Conservation (phyloP, 2,329 filamentous ascomycete genomes). For the Orbilia blumenaviensis region DNA sequence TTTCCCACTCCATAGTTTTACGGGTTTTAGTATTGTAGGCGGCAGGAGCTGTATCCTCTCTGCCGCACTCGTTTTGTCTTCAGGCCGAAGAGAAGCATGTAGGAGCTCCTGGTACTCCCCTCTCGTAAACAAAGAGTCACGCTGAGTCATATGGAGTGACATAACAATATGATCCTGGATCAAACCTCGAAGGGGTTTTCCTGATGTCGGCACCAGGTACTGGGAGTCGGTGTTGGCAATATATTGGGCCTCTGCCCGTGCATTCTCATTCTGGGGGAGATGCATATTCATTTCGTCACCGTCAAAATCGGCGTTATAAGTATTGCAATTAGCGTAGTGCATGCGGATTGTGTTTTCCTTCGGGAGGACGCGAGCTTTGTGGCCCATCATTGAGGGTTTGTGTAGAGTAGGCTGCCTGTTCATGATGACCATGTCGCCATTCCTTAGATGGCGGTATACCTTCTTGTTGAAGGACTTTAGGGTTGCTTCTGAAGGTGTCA, state of each 20-base stretch:
- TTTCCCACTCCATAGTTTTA: slow-evolving; percentile 90
- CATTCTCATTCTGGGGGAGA: slow-evolving; percentile 96
- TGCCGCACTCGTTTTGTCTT: slow-evolving; percentile 61
- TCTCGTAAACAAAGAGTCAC: slow-evolving; percentile 87
- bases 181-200: slow-evolving; percentile 90
- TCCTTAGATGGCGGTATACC: slow-evolving; percentile 93
- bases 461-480: slow-evolving; percentile 89
- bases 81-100: slow-evolving; percentile 87
- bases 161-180: slow-evolving; percentile 99
- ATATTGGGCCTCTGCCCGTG: slow-evolving; percentile 87
- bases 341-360: slow-evolving; percentile 98
- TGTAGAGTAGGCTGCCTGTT: slow-evolving; percentile 97
- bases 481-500: slow-evolving; percentile 74
- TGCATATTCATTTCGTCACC: slow-evolving; percentile 99
- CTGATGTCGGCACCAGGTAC: slow-evolving; percentile 91
- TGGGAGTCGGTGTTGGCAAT: slow-evolving; percentile 97
- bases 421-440: slow-evolving; percentile 97
- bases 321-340: slow-evolving; percentile 99
- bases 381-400: slow-evolving; percentile 99
- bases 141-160: slow-evolving; percentile 86
- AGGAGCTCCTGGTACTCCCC: slow-evolving; percentile 93
- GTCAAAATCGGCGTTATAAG: slow-evolving; percentile 99
- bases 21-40: slow-evolving; percentile 83
- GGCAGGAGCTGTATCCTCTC: slow-evolving; percentile 82
- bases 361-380: slow-evolving; percentile 87